Evolutionary conservation across 352 stramenopile genomes (phyloP).

Genomic region (Phytophthora sojae): DNA sequence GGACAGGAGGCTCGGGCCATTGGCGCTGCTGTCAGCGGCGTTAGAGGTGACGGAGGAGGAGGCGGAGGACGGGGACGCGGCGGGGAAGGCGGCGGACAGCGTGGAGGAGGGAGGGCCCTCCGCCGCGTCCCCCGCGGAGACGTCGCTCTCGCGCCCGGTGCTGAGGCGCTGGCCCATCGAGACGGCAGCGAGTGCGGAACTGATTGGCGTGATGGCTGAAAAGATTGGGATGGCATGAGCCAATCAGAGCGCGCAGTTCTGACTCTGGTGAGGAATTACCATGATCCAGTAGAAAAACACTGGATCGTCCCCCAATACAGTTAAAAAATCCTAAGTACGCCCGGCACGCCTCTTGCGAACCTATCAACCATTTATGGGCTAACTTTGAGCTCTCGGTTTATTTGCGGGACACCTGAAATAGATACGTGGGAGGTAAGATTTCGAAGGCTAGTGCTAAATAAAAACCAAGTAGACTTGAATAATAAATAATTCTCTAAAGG

Average conservation of each 20-base stretch:
- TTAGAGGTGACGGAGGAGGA: not conserved
- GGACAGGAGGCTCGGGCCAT: conserved; percentile 5
- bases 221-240: not conserved
- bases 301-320: no score
- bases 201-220: not conserved
- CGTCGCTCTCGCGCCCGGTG: conserved; percentile 38
- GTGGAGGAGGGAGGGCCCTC: not conserved
- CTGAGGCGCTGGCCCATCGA: conserved; percentile 48
- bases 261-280: no score
- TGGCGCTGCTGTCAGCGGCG: not conserved
- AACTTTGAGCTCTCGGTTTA: no score
- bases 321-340: no score
- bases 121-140: not conserved
- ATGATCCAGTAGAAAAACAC: no score
- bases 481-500: no score
- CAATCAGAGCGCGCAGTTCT: not conserved
- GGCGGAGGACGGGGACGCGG: conserved; percentile 2
- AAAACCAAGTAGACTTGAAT: no score
- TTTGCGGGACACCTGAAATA: no score
- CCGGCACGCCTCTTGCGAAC: no score
- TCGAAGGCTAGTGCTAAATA: no score
- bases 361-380: no score
- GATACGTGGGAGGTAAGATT: no score
- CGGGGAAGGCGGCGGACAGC: not conserved
- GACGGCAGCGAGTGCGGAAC: not conserved